Conservation (phyloP, 1,284 basidiomycete genomes). For the Irpex sp. region DNA sequence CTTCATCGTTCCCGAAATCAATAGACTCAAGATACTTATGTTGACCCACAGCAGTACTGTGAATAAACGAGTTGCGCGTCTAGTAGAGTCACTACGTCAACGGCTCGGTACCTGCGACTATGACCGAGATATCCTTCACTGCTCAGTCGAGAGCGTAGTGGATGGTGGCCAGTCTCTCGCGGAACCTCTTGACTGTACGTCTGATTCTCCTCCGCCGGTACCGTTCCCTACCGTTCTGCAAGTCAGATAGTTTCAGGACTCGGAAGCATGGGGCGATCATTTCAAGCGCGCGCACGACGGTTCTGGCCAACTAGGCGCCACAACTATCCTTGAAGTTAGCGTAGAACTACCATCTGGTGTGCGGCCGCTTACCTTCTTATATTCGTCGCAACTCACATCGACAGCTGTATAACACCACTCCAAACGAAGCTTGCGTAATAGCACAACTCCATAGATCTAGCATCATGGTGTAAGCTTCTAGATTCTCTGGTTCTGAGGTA, state of each 20-base stretch:
- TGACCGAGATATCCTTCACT: neutral
- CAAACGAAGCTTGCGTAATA: constrained; percentile 23
- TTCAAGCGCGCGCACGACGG: no score
- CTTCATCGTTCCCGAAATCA: no score
- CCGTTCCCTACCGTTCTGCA: no score
- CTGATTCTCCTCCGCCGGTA: no score
- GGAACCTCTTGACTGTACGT: neutral
- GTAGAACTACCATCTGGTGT: constrained; percentile 18
- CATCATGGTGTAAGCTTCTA: constrained; percentile 71
- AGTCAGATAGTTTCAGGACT: no score
- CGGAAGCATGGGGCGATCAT: no score
- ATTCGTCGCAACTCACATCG: constrained; percentile 13
- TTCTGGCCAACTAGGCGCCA: constrained; percentile 21
- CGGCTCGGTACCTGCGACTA: neutral
- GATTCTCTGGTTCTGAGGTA: constrained; percentile 4
- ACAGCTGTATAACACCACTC: constrained; percentile 15
- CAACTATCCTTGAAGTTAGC: constrained; percentile 27
- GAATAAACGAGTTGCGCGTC: neutral
- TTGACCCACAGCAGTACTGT: neutral
- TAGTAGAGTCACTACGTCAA: neutral
- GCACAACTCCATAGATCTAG: constrained; percentile 37
- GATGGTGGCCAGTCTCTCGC: neutral
- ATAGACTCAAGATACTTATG: neutral
- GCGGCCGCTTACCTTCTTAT: constrained; percentile 24
- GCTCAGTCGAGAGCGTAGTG: neutral